Evolutionary conservation across 2,329 filamentous ascomycete genomes (phyloP), one percentile per base, ranked within the genome.

Genomic region (Talaromyces verruculosus): DNA sequence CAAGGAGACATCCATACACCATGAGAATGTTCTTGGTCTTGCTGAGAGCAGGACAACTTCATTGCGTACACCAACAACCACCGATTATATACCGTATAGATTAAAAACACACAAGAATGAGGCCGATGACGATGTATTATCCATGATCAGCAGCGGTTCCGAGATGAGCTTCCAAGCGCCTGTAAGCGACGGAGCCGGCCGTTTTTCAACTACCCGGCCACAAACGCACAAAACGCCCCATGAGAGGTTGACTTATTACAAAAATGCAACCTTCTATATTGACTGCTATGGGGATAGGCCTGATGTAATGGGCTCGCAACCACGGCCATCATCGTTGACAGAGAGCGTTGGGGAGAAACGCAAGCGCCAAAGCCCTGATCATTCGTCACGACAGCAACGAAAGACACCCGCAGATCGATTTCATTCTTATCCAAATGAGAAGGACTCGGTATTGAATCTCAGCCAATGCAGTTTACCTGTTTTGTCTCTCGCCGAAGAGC

Each of bases 251-350:
- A 62, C 60, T 19, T 96, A 93, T 73, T 96, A 94, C 75, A 91
- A 85, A 67, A 91, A 90, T 30, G 89, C 90, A 1, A 87, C 86
- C 0, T 96, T 95, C 75, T 95, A 88, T 75, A 93, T 89, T 1
- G 92, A 96, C 74, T 78, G 95, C 3, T 83, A 51, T 17, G 47
- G 61, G 15, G 65, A 67, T 17, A 37, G 33, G 8, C 6, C 41
- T 13, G 58, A 58, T 22, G 19, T 25, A 25, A 45, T 25, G 25
- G 39, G 41, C 35, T 49, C 22, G 19, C 33, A 51, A 47, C 25
- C 17, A 61, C 11, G 8, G 45, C 6, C 28, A 39, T 13, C 25
- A 37, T 43, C 17, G n/a, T 33, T 35, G 19, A 63, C 22, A 45
- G 39, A 41, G 13, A 33, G 8, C 51, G 8, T 39, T 59, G 28